Evolutionary conservation across 192 early-diverging fungal species (phyloP).

Genomic region (Coemansia sp.): DNA sequence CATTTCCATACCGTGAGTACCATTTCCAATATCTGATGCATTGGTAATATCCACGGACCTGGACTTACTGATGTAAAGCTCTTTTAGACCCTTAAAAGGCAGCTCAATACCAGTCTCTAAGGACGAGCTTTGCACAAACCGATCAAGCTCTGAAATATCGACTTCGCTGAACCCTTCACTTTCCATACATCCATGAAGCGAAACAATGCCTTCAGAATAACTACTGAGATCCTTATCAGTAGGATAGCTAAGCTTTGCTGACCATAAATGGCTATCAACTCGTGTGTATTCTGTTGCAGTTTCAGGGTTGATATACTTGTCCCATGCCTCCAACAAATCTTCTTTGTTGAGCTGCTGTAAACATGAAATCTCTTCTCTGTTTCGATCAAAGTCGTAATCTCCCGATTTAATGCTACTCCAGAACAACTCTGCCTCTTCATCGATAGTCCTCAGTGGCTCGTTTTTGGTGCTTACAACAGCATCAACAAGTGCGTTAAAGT

Average conservation of each 20-base stretch:
- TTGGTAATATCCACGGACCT: neutral
- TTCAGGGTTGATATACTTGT: conserved; percentile 31
- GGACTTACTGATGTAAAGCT: neutral
- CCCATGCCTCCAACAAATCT: conserved; percentile 33
- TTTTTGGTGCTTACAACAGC: conserved; percentile 58
- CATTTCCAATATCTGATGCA: neutral
- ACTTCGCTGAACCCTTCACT: neutral
- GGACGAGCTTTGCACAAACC: neutral
- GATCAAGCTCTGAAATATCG: neutral
- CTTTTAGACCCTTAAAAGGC: neutral
- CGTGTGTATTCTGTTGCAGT: conserved; percentile 33
- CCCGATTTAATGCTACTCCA: conserved; percentile 64
- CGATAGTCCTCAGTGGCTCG: conserved; percentile 70
- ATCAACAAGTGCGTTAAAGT: conserved; percentile 60
- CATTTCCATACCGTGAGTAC: neutral
- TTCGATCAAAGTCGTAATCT: conserved; percentile 74
- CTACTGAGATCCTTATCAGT: conserved; percentile 2
- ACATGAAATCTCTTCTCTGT: conserved; percentile 3
- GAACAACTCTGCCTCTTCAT: conserved; percentile 59
- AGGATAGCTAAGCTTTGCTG: conserved; percentile 9
- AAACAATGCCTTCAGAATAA: conserved; percentile 11
- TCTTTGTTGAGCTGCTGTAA: conserved; percentile 16
- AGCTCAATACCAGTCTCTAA: neutral
- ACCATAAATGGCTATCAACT: conserved; percentile 24
- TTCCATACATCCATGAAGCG: conserved; percentile 15